These are phyloP conservation scores for Ustilago sp. DNA, from an alignment of 1,284 basidiomycete species.

Conservation along the genomic window DNA sequence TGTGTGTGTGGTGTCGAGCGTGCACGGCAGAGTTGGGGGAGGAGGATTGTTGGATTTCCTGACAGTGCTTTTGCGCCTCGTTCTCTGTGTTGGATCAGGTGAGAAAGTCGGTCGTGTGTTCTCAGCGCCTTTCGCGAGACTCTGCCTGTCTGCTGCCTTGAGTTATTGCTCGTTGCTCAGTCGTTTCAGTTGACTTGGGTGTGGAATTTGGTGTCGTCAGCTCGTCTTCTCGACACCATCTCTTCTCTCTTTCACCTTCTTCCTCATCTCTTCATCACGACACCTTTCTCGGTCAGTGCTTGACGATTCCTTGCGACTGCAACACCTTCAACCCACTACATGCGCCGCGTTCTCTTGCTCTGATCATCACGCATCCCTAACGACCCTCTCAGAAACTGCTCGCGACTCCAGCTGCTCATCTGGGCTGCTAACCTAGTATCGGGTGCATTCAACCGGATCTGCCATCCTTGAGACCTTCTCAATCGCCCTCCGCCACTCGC, in stretches of 20 bases:
- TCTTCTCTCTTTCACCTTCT: not conserved
- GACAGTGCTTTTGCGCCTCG: not conserved
- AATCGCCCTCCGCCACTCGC: not conserved
- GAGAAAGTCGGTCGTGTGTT: not conserved
- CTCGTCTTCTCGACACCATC: slow-evolving; percentile 1
- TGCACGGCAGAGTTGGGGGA: no score
- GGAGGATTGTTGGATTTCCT: not conserved
- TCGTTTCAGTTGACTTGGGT: slow-evolving; percentile 4
- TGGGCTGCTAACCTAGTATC: not conserved
- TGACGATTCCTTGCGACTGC: not conserved
- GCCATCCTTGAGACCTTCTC: not conserved
- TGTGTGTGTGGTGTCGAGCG: not conserved
- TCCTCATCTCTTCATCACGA: not conserved
- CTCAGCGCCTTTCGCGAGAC: not conserved
- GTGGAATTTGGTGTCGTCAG: slow-evolving; percentile 3
- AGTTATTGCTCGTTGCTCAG: not conserved
- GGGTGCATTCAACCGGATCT: no score
- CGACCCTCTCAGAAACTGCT: not conserved
- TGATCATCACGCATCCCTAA: not conserved
- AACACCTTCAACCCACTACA: not conserved
- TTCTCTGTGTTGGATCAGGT: not conserved
- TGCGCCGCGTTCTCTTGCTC: not conserved
- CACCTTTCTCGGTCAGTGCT: not conserved
- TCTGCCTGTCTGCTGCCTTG: slow-evolving; percentile 5
- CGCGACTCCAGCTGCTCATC: not conserved